A percentile compares a stretch with the other conserved stretches of the same genome.
These are phyloP conservation scores for Berkeleyomyces rouxiae DNA, from an alignment of 2,329 filamentous ascomycete species.

Conservation along the genomic window DNA sequence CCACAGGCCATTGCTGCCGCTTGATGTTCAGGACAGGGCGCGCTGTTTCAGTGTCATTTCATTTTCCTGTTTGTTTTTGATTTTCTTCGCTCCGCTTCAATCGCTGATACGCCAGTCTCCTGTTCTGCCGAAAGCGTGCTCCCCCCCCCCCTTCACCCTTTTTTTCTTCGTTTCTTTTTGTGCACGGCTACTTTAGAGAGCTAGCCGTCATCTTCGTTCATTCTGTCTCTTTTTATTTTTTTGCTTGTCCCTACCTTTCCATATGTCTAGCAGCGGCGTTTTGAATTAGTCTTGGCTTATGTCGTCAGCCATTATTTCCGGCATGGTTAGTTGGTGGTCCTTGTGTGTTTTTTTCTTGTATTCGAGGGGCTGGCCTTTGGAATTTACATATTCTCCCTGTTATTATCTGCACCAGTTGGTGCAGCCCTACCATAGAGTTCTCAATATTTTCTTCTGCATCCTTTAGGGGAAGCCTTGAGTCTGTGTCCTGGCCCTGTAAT, in stretches of 20 bases:
- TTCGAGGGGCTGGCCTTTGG: background rate
- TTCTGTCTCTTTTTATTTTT: background rate
- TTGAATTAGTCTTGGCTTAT: background rate
- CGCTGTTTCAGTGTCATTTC: background rate
- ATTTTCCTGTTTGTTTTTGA: background rate
- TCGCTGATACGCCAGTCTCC: background rate
- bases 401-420: background rate
- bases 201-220: background rate
- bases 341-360: background rate
- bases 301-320: background rate
- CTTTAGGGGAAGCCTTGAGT: background rate
- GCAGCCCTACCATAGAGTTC: background rate
- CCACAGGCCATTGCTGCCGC: slow-evolving; percentile 32
- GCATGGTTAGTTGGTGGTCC: background rate
- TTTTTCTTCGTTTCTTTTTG: background rate
- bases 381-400: background rate
- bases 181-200: background rate
- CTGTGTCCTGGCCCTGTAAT: background rate
- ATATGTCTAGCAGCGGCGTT: background rate
- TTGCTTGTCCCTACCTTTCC: background rate
- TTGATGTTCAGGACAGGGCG: background rate
- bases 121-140: background rate
- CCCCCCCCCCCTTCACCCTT: background rate
- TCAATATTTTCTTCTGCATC: background rate
- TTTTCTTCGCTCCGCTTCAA: background rate